Conservation (phyloP, 352 stramenopile species). For the Globisporangium orthogonon region DNA sequence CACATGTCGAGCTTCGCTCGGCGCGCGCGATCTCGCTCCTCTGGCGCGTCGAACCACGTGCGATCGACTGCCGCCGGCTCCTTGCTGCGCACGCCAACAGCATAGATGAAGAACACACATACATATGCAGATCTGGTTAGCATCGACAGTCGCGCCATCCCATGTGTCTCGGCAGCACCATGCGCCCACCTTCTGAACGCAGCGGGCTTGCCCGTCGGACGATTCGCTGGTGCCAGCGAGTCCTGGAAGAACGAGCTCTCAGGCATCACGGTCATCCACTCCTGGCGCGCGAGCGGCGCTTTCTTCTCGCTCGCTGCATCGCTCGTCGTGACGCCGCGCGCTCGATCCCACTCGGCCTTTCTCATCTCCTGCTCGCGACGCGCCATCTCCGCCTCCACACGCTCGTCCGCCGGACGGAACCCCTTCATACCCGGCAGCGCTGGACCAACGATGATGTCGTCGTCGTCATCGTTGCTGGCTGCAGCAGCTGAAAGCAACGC, state of each 20-base stretch:
- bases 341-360: slow-evolving; percentile 59
- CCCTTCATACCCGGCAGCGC: slow-evolving; percentile 73
- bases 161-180: background rate
- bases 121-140: background rate
- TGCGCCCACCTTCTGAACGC: slow-evolving; percentile 42
- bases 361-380: slow-evolving; percentile 45
- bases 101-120: background rate
- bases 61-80: slow-evolving; percentile 67
- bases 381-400: slow-evolving; percentile 68
- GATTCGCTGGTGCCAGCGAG: slow-evolving; percentile 49
- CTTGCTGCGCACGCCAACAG: slow-evolving; percentile 33
- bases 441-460: slow-evolving; percentile 53
- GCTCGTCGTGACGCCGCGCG: slow-evolving; percentile 12
- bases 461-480: slow-evolving; percentile 28
- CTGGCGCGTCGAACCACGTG: slow-evolving; percentile 77
- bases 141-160: background rate
- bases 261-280: slow-evolving; percentile 86
- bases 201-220: slow-evolving; percentile 41
- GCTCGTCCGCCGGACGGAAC: slow-evolving; percentile 61
- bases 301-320: slow-evolving; percentile 5
- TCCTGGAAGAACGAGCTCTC: slow-evolving; percentile 70
- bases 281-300: slow-evolving; percentile 34
- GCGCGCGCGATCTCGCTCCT: slow-evolving; percentile 72
- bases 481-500: background rate
- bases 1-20: slow-evolving; percentile 82